A percentile compares a stretch with the other conserved stretches of the same genome.
Evolutionary conservation across 306 rosid genomes (phyloP).

Genomic region (Cucumis melo): DNA sequence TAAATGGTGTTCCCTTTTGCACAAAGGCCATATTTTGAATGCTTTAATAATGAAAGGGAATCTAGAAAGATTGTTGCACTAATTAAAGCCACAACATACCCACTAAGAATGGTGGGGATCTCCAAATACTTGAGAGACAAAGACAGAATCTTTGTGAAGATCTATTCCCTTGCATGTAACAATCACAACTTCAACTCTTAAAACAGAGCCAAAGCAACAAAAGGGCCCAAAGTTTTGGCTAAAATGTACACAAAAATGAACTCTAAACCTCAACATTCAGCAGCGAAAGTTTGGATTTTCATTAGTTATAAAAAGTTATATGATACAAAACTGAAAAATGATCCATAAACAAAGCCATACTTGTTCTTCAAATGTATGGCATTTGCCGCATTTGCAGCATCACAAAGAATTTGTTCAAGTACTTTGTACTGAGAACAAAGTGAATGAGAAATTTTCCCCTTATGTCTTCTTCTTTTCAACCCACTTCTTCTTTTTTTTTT

Average conservation of each 20-base stretch:
- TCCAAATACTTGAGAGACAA: neutral
- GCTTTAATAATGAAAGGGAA: slow-evolving; percentile 7
- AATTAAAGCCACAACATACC: slow-evolving; percentile 7
- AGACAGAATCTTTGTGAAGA: slow-evolving; percentile 5
- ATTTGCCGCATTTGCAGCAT: neutral
- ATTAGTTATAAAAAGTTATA: neutral
- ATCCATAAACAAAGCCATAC: neutral
- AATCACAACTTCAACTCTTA: neutral
- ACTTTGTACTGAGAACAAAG: neutral
- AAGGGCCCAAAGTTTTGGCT: neutral
- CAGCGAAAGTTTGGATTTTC: neutral
- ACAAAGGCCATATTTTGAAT: slow-evolving; percentile 2
- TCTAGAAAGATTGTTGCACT: slow-evolving; percentile 8
- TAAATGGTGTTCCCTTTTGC: neutral
- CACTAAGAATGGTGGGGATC: slow-evolving; percentile 9
- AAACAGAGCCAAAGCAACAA: neutral
- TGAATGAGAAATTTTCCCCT: neutral
- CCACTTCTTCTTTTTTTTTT: neutral
- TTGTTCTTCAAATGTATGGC: neutral
- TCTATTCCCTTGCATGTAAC: neutral
- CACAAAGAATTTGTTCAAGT: neutral
- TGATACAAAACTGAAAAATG: neutral
- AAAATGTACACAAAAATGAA: neutral
- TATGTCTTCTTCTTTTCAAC: neutral
- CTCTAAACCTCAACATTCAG: neutral